Evolutionary conservation across 2,329 filamentous ascomycete species (phyloP), one percentile per base, ranked within the genome.

Genomic region (Curvularia lunata): DNA sequence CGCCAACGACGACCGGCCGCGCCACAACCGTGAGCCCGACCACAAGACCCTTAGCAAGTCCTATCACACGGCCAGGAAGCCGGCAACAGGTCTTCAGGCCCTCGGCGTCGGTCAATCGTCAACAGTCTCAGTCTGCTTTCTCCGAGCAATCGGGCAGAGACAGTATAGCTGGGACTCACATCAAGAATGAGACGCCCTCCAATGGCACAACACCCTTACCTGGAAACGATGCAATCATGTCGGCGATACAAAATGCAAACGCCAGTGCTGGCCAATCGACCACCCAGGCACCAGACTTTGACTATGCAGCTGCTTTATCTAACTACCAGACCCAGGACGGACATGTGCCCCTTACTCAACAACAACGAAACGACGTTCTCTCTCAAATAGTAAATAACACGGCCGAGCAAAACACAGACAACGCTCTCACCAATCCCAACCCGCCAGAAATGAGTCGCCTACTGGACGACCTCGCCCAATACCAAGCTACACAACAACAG

Each of bases 401-500:
- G 5, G 77, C 81, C 23, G 64, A 74, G 0, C 66, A 73, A 12
- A 74, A 77, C 10, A 72, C 74, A 3, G 86, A 86, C 70, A 87
- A 86, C 62, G 85, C 85, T 2, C 77, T 88, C 10, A 79, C 84
- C 43, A 83, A 82, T 16, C 84, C 85, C 3, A 80, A 77, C 12
- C 74, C 85, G 0, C 84, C 85, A 0, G 77, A 81, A 1, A 83
- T 85, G 77, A 82, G 82, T 1, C 78, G 80, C n/a, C 78, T 91
- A 19, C 82, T 85, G 75, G 82, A 84, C 1, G 79, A 81, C 13
- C 79, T 91, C 19, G 82, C 85, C 49, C 83, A 88, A 38, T 85
- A 95, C 61, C 85, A 83, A 45, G 85, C 85, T 59, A 93, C 89
- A 4, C 84, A 89, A 60, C 82, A 88, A 13, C 90, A 96, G 61